Base-by-base conservation (phyloP, 768 basidiomycete genomes). In the Coprinopsis strossmayeri region DNA sequence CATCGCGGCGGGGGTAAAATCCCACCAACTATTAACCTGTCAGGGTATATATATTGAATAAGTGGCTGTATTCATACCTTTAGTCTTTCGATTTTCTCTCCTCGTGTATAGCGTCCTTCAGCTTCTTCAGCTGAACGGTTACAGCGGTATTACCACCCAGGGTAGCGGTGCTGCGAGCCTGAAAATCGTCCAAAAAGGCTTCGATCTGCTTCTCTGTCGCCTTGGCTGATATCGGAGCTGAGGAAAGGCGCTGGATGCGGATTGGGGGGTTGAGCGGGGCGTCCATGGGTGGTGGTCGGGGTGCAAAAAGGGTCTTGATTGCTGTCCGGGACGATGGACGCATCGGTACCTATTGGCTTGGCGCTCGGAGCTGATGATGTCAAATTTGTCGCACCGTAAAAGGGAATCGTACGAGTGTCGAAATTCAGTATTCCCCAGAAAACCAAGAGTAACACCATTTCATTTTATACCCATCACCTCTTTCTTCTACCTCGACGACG, bases 111-210 rank as follows among this genome's bases (percentile, higher is more conserved):
- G 80, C 78, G 45, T 69, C 67, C 38, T 67, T 67, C 43, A 82
- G 62, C 59, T 82, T 82, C 57, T 77, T 72, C 18, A 82, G 66
- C 56, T 82, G 81, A 3, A 79, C 78, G 0, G 72, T 79, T 39
- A 79, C 77, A 3, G 79, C 71, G 0, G 72, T 70, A 52, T 78
- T 78, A 2, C 73, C 72, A 9, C 77, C 73, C 47, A 78, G 75
- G 0, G 73, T 64, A 15, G 72, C 67, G 2, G 69, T 63, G 45
- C 69, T 72, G 17, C 76, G 67, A 2, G 64, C 60, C 54, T 76
- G 69, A 52, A 79, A 75, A 45, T 80, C 72, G 21, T 66, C 63
- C 37, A 82, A 53, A 52, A 81, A 82, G 2, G 52, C 57, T 25
- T 73, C 73, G 7, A 82, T 51, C 7, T 55, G 59, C 24, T 68